phyloP scores from a whole-genome alignment of 805 yeast species.

The Zygotorulaspora danielsina region DNA sequence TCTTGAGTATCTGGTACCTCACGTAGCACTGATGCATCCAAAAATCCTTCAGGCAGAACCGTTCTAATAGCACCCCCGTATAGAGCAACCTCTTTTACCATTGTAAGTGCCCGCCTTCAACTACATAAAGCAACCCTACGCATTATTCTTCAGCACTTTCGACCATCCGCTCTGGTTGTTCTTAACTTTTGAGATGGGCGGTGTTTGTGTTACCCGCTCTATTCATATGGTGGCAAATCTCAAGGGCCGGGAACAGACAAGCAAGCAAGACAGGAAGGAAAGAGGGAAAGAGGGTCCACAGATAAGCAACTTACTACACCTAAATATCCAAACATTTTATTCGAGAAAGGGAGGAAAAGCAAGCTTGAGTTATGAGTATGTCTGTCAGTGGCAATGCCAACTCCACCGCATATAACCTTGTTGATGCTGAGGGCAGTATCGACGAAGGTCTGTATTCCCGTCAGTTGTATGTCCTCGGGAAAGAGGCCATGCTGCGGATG shows the following conservation, averaged over 20 bases:
- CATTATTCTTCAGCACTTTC: no score
- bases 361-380: conserved; percentile 5
- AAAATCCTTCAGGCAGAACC: conserved; percentile 51
- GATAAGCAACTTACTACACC: conserved; percentile 1
- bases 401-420: background rate
- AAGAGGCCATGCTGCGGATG: conserved; percentile 97
- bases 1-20: conserved; percentile 94
- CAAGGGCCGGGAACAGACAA: no score
- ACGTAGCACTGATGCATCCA: conserved; percentile 75
- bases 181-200: no score
- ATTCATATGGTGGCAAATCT: conserved; percentile 3
- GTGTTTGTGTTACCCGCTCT: conserved; percentile 5
- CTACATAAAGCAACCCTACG: no score
- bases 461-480: conserved; percentile 93
- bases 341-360: no score
- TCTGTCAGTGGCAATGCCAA: conserved; percentile 2
- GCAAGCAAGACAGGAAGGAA: no score
- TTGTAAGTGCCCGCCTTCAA: background rate
- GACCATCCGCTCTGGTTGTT: no score
- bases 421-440: conserved; percentile 43
- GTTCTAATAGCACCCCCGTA: conserved; percentile 82
- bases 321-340: no score
- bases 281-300: conserved; percentile 1
- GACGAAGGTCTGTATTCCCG: conserved; percentile 96
- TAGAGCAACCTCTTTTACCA: conserved; percentile 34